Base-by-base conservation (phyloP, 2,329 filamentous ascomycete genomes). In the Sphaerulina vaccinii region DNA sequence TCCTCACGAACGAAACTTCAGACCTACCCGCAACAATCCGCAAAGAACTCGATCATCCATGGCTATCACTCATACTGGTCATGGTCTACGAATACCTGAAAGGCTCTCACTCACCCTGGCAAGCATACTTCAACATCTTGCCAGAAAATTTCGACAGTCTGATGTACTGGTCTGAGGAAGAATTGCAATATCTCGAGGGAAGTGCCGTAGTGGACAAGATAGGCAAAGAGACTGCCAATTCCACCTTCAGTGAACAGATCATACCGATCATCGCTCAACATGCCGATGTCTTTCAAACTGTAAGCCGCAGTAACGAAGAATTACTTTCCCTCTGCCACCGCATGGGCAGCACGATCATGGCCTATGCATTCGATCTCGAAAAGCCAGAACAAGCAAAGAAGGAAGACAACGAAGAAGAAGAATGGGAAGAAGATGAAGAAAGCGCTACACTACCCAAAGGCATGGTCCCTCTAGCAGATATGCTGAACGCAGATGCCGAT, bases 281-380 rank as follows among this genome's bases (percentile, higher is more conserved):
- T 53, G 61, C 66, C 5, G 57, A 65, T 1, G 52, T 70, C 7
- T 70, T 76, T 54, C 69, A 71, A 40, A 59, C 75, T 54, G 64
- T 75, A 53, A 69, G 63, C 57, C 69, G 61, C 51, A 68, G 49
- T 61, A 75, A 78, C 49, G 71, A 74, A 49, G 69, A 76, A 19
- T 70, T 85, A 10, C 64, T 85, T 3, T 63, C 71, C 13, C 68
- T 83, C 15, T 86, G 87, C 46, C 90, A 95, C 67, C 79, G 83
- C 7, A 91, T 95, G 85, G 90, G 88, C 1, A 91, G 86, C 55
- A 83, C 87, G 13, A 92, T 96, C 60, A 95, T 96, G 90, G 86
- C 90, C 0, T 96, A 95, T 66, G 90, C 90, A 0, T 96, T 96
- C 66, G 90, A 96, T 60, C 79, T 95, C 5, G 82, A 84, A 58